Conservation (phyloP, 1,284 basidiomycete genomes). For the Irpex sp. region DNA sequence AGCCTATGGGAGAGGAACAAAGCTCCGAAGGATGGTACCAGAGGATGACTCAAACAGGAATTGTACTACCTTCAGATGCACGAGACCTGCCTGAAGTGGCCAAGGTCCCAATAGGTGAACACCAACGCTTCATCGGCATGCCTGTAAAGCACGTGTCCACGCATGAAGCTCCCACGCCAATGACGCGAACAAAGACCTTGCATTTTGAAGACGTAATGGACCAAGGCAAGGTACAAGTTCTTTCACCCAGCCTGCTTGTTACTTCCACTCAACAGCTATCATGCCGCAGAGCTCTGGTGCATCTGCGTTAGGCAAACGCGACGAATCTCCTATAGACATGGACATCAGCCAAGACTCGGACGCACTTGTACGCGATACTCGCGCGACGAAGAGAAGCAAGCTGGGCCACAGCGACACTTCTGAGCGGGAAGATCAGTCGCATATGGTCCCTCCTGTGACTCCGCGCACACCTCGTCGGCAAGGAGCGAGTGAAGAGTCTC, state of each 20-base stretch:
- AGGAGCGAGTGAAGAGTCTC: not conserved
- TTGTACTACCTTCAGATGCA: not conserved
- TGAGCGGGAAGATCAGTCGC: not conserved
- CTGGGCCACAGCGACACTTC: not conserved
- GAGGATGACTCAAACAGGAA: not conserved
- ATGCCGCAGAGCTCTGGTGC: not conserved
- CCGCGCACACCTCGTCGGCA: not conserved
- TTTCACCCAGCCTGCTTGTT: not conserved
- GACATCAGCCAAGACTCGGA: not conserved
- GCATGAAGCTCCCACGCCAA: not conserved
- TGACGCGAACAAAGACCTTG: not conserved
- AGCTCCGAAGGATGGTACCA: not conserved
- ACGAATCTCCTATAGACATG: not conserved
- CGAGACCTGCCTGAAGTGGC: not conserved
- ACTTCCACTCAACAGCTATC: not conserved
- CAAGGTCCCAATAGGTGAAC: not conserved
- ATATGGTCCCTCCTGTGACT: not conserved
- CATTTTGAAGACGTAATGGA: not conserved
- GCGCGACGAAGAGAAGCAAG: not conserved
- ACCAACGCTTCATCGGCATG: not conserved
- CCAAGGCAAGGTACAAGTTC: not conserved
- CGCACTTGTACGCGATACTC: not conserved
- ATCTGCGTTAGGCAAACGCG: not conserved
- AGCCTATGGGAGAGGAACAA: not conserved
- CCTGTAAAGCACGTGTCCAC: not conserved